Conservation (phyloP, 2,329 filamentous ascomycete genomes). For the Lasiodiplodia sp. region DNA sequence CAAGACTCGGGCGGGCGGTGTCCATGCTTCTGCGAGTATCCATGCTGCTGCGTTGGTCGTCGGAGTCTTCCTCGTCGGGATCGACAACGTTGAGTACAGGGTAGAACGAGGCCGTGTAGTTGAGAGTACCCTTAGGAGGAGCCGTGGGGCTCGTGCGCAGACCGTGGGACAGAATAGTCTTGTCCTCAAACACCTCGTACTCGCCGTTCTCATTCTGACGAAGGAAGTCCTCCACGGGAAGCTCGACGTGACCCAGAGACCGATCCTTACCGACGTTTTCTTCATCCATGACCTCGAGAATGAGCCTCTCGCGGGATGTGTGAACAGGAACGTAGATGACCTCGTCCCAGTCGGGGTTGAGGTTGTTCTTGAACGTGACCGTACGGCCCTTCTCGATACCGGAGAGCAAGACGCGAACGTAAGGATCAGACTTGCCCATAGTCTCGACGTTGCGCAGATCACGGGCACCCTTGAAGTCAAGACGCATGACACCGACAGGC, state of each 20-base stretch:
- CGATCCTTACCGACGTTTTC: constrained; percentile 93
- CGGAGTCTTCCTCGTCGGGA: constrained; percentile 76
- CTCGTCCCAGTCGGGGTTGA: constrained; percentile 96
- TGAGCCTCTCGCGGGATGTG: constrained; percentile 80
- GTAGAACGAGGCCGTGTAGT: constrained; percentile 88
- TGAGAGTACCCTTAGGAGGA: constrained; percentile 77
- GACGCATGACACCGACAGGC: constrained; percentile 91
- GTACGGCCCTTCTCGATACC: constrained; percentile 91
- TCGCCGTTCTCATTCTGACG: constrained; percentile 79
- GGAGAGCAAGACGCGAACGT: constrained; percentile 85
- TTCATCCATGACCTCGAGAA: constrained; percentile 94
- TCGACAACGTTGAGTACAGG: constrained; percentile 87
- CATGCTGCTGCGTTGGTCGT: constrained; percentile 32
- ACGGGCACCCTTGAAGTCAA: constrained; percentile 85
- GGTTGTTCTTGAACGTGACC: constrained; percentile 94
- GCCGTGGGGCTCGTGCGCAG: constrained; percentile 78
- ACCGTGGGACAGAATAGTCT: constrained; percentile 70
- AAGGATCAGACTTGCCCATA: constrained; percentile 96
- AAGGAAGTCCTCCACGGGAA: constrained; percentile 81
- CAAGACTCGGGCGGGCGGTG: constrained; percentile 33
- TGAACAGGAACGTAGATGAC: constrained; percentile 94
- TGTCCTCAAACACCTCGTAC: constrained; percentile 79
- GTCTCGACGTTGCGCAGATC: constrained; percentile 92
- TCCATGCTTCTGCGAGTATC: constrained; percentile 33
- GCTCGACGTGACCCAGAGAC: constrained; percentile 80